Base-by-base conservation (phyloP, 2,329 filamentous ascomycete species). In the Myotisia sp. region DNA sequence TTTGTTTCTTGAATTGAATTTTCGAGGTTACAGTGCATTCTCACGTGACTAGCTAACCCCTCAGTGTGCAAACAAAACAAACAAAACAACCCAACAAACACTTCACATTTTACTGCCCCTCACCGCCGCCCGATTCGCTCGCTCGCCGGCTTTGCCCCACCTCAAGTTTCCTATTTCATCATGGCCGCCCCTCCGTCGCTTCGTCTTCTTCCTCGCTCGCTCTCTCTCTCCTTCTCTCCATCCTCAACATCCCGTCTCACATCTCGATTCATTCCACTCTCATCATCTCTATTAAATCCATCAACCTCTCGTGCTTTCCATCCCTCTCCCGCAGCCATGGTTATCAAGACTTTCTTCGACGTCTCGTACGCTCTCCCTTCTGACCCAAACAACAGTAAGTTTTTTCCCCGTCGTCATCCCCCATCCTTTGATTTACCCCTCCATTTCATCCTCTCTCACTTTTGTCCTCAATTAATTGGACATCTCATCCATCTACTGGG, bases 261-360 rank as follows among this genome's bases (percentile, higher is more conserved):
- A 26, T 40, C 34, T 24, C 33, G 27, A 26, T 30, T 34, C 49
- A 44, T 33, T 41, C 43, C 43, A 50, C 52, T 41, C 44, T 51
- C 43, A 44, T 52, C 50, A 49, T 53, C 56, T 44, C 57, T 58
- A 47, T 52, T 53, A 50, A 46, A 42, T 37, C 46, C 40, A 41
- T 42, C 48, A 44, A 48, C 46, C 32, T 47, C 51, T 47, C 52
- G 70, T 57, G 59, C 61, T 46, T 78, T 77, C 56, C 65, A 70
- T 58, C 67, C 73, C 53, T 68, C 80, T 58, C 63, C 77, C 53
- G 64, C 71, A 68, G 76, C 70, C 61, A 93, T 92, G 84, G 64
- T 68, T 55, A 63, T 73, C 59, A 75, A 78, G 59, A 75, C 75
- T 65, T 82, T 65, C 67, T 85, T 87, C 66, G 78, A 86, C 44